Percentiles rank a stretch among this genome's conserved stretches.
These are phyloP conservation scores for Plasmodium sp. DNA, from an alignment of 169 alveolate genomes.

Conservation along the genomic window DNA sequence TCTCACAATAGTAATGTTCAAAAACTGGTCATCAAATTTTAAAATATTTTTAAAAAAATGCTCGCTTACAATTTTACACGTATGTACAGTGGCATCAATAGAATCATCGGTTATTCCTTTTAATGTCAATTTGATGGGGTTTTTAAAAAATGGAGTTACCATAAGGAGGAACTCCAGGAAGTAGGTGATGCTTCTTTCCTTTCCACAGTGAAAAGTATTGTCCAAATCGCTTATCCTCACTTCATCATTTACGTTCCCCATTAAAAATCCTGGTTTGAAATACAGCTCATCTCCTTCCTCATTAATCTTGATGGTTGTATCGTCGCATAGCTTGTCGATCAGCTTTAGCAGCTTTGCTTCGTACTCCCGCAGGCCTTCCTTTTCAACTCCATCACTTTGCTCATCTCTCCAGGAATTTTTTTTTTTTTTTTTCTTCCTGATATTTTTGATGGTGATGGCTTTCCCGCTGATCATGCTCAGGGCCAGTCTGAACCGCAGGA, in stretches of 20 bases:
- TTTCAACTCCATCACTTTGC: neutral
- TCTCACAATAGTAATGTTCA: constrained; percentile 53
- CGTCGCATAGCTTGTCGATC: constrained; percentile 67
- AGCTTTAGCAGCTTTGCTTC: constrained; percentile 68
- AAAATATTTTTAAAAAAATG: constrained; percentile 64
- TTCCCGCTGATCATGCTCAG: constrained; percentile 73
- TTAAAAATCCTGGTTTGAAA: constrained; percentile 73
- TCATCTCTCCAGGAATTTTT: neutral
- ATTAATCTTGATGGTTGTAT: constrained; percentile 56
- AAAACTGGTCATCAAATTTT: constrained; percentile 42
- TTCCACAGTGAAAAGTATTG: constrained; percentile 64
- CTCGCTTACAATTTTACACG: constrained; percentile 61
- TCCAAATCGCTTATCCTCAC: constrained; percentile 25
- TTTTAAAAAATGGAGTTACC: constrained; percentile 72
- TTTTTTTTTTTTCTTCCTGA: constrained; percentile 5
- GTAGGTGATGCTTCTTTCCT: constrained; percentile 72
- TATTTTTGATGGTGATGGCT: constrained; percentile 58
- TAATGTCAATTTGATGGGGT: constrained; percentile 62
- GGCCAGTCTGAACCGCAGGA: constrained; percentile 57
- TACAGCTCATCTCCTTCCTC: constrained; percentile 72
- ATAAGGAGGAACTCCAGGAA: constrained; percentile 65
- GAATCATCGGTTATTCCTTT: constrained; percentile 74
- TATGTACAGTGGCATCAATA: constrained; percentile 52
- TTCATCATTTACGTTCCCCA: constrained; percentile 71
- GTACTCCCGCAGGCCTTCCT: constrained; percentile 56